Conservation (phyloP, 371 early-diverging fungal species). For the Syncephalastrum monosporum region DNA sequence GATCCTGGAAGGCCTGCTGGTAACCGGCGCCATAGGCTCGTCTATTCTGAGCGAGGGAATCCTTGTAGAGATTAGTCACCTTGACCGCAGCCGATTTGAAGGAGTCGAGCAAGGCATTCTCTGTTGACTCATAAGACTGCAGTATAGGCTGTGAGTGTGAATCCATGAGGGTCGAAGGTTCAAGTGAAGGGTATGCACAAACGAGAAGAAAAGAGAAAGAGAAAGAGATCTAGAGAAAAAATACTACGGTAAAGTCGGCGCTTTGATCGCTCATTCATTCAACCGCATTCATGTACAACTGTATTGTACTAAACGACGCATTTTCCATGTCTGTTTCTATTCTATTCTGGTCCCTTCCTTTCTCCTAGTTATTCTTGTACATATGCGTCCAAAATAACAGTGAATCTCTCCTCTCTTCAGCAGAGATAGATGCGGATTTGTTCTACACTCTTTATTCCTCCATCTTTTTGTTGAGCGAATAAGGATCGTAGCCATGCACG, state of each 20-base stretch:
- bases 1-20: conserved; percentile 69
- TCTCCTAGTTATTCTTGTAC: background rate
- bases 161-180: conserved; percentile 2
- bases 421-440: too few species aligned
- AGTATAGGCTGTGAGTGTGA: conserved; percentile 23
- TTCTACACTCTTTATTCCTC: conserved; percentile 15
- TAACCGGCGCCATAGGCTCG: conserved; percentile 69
- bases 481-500: conserved; percentile 58
- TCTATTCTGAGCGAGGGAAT: conserved; percentile 62
- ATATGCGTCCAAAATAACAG: too few species aligned
- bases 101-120: conserved; percentile 57
- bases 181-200: too few species aligned
- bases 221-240: too few species aligned
- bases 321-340: too few species aligned
- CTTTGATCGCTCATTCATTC: too few species aligned
- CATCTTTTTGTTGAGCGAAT: conserved; percentile 27
- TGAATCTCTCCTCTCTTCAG: too few species aligned
- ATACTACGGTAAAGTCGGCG: too few species aligned
- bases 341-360: too few species aligned
- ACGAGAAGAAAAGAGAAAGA: too few species aligned
- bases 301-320: too few species aligned
- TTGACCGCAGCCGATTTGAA: conserved; percentile 71
- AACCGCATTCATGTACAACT: too few species aligned
- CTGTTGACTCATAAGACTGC: conserved; percentile 47
- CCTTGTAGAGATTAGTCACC: conserved; percentile 74